A percentile compares a stretch with the other conserved stretches of the same genome.
Conservation (phyloP, 805 yeast species). For the Myxozyma udenii region DNA sequence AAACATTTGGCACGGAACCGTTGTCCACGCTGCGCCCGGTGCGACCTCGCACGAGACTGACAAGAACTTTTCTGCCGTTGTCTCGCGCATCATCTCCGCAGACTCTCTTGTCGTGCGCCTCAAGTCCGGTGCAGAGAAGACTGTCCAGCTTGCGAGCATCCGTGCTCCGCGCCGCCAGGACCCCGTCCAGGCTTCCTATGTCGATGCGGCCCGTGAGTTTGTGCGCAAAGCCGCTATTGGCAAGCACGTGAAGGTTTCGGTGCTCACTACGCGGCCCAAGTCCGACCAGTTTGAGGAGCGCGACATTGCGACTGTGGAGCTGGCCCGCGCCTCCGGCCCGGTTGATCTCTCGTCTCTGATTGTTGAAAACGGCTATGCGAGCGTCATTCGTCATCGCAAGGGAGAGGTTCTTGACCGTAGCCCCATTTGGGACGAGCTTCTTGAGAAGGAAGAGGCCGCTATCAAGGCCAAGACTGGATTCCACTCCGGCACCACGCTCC, state of each 20-base stretch:
- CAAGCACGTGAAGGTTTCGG: constrained; percentile 56
- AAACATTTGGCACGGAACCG: constrained; percentile 53
- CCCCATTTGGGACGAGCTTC: constrained; percentile 69
- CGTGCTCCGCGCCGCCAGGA: constrained; percentile 72
- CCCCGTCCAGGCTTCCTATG: constrained; percentile 53
- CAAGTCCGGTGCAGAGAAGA: constrained; percentile 48
- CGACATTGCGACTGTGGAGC: constrained; percentile 55
- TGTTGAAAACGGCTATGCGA: constrained; percentile 65
- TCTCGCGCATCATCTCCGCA: constrained; percentile 61
- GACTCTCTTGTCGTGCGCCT: constrained; percentile 60
- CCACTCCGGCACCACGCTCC: constrained; percentile 55
- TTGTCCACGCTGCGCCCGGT: constrained; percentile 31
- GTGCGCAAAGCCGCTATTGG: constrained; percentile 69
- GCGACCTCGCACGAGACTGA: constrained; percentile 41
- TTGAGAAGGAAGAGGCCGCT: constrained; percentile 66
- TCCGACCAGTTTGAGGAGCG: constrained; percentile 62
- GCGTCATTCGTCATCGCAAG: constrained; percentile 74
- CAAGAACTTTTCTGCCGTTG: constrained; percentile 50
- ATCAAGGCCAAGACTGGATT: constrained; percentile 59
- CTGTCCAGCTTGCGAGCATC: constrained; percentile 73
- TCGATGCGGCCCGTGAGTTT: constrained; percentile 68
- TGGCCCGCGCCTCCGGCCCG: constrained; percentile 36
- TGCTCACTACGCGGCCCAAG: constrained; percentile 64
- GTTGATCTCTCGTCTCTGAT: constrained; percentile 59
- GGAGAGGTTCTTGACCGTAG: constrained; percentile 67